phyloP scores from a whole-genome alignment of 805 yeast species.

The Ogataea wickerhamii region DNA sequence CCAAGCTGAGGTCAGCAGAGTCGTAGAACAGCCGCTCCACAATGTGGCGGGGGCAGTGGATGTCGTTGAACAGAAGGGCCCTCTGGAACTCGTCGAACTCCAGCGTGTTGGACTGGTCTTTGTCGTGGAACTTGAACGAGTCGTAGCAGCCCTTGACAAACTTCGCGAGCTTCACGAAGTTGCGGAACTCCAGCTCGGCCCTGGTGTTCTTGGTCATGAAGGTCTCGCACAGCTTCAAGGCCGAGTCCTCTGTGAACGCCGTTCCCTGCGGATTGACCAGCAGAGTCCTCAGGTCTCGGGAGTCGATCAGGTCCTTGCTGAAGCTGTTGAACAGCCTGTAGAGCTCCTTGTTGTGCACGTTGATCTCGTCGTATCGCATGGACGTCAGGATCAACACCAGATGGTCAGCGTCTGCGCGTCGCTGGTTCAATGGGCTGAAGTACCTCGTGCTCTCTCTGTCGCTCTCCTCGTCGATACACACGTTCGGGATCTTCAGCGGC shows the following conservation, averaged over 20 bases:
- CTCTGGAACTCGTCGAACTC: conserved; percentile 27
- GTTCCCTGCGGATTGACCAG: conserved; percentile 25
- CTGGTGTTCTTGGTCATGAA: conserved; percentile 14
- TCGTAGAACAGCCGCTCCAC: conserved; percentile 20
- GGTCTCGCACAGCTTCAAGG: conserved; percentile 17
- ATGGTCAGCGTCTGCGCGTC: conserved; percentile 2
- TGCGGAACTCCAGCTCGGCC: conserved; percentile 23
- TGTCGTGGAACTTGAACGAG: conserved; percentile 29
- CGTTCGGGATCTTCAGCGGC: conserved; percentile 18
- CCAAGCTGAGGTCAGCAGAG: conserved; percentile 23
- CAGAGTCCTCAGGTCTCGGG: conserved; percentile 14
- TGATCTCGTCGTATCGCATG: conserved; percentile 15
- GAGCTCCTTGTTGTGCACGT: conserved; percentile 22
- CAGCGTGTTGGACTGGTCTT: conserved; percentile 24
- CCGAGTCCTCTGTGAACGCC: conserved; percentile 18
- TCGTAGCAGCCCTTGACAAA: conserved; percentile 31
- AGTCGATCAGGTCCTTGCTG: conserved; percentile 16
- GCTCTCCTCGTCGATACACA: conserved; percentile 11
- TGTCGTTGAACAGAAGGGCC: conserved; percentile 24
- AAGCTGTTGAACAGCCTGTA: conserved; percentile 17
- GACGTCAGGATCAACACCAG: conserved; percentile 14
- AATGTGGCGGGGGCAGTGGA: conserved; percentile 22
- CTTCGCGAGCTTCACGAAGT: conserved; percentile 27
- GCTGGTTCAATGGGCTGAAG: not conserved
- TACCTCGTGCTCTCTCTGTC: not conserved